A percentile compares a stretch with the other conserved stretches of the same genome.
Evolutionary conservation across 441 rosid genomes (phyloP).

Genomic region (Omphalea diandra): DNA sequence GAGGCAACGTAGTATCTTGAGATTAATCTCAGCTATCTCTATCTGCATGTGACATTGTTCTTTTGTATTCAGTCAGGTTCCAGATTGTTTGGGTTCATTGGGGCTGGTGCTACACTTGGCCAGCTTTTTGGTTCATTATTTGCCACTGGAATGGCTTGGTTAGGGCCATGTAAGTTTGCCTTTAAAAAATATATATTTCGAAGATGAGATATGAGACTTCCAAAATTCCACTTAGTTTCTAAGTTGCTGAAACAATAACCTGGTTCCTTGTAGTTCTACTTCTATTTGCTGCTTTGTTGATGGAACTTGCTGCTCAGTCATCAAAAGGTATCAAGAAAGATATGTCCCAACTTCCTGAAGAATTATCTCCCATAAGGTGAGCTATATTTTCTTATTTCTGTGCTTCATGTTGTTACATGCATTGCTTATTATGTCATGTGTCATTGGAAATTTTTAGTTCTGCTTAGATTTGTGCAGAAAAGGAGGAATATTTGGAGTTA

Average conservation of each 20-base stretch:
- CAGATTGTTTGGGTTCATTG: conserved; percentile 92
- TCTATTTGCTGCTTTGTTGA: conserved; percentile 75
- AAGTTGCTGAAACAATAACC: conserved; percentile 15
- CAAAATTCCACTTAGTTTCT: conserved; percentile 13
- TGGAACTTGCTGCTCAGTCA: conserved; percentile 91
- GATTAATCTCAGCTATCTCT: conserved; percentile 12
- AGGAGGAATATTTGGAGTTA: too few relatives aligned
- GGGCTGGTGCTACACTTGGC: conserved; percentile 97
- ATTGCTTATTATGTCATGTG: not conserved
- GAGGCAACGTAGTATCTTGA: conserved; percentile 4
- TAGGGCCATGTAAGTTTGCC: conserved; percentile 76
- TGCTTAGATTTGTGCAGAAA: not conserved
- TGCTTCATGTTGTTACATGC: conserved; percentile 4
- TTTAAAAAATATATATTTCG: conserved; percentile 17
- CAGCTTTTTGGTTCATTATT: conserved; percentile 93
- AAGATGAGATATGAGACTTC: not conserved
- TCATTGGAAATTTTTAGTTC: not conserved
- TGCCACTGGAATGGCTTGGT: conserved; percentile 83
- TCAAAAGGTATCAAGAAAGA: conserved; percentile 76
- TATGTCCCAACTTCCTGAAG: conserved; percentile 54
- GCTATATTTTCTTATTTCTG: conserved; percentile 15
- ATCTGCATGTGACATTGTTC: conserved; percentile 32
- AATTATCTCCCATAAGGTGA: conserved; percentile 67
- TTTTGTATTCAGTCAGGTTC: conserved; percentile 83
- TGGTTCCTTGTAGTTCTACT: conserved; percentile 57